These are phyloP conservation scores for Xylaria bambusicola DNA, from an alignment of 495 filamentous ascomycete species.

Conservation along the genomic window DNA sequence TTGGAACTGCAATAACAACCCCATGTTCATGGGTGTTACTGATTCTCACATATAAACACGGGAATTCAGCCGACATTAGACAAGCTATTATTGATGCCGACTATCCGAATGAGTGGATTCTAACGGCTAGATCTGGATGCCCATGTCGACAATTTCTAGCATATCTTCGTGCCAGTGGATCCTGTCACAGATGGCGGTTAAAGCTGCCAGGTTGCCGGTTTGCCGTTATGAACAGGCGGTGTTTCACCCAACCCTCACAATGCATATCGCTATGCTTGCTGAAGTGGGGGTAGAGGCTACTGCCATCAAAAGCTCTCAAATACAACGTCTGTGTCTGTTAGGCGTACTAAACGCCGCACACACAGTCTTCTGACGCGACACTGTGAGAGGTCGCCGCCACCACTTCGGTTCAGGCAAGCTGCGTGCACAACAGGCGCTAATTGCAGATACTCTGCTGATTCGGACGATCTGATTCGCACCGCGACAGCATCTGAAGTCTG, in stretches of 20 bases:
- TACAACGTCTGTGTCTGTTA: conserved; percentile 4
- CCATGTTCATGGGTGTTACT: background rate
- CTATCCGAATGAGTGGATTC: too few species aligned
- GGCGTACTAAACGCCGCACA: background rate
- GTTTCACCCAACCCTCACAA: conserved; percentile 17
- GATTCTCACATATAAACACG: background rate
- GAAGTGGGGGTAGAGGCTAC: conserved; percentile 4
- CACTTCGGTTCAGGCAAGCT: conserved; percentile 2
- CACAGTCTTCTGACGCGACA: conserved; percentile 2
- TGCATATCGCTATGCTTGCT: too few species aligned
- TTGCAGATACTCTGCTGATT: background rate
- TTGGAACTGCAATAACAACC: background rate
- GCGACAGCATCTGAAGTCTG: conserved; percentile 24
- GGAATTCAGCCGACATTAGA: background rate
- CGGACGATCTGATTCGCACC: background rate
- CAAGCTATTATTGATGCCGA: background rate
- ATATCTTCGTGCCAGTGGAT: background rate
- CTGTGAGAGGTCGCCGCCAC: conserved; percentile 4
- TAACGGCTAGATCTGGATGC: too few species aligned
- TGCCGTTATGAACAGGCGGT: conserved; percentile 8
- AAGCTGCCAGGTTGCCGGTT: conserved; percentile 1
- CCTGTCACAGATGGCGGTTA: background rate
- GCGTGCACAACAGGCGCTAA: background rate
- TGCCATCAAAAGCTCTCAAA: background rate
- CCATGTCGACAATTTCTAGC: too few species aligned